Conservation (phyloP, 306 rosid genomes). For the Malus asiatica region DNA sequence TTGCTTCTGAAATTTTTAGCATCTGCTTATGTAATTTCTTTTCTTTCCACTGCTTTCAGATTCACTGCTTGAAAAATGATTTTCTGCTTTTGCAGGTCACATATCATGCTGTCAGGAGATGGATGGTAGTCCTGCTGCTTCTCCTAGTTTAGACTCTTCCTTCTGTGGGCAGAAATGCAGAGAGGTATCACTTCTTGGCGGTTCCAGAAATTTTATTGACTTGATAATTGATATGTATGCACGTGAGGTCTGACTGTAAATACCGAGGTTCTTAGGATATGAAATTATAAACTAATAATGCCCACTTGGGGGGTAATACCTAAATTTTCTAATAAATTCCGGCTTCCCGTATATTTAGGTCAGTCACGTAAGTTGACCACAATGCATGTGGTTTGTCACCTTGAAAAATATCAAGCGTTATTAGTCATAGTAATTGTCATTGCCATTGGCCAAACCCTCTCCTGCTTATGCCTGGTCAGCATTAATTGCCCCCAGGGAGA, state of each 20-base stretch:
- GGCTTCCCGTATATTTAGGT: neutral
- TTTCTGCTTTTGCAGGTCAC: constrained; percentile 52
- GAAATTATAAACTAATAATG: neutral
- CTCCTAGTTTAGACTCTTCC: constrained; percentile 20
- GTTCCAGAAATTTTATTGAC: neutral
- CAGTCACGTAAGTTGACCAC: neutral
- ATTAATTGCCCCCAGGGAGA: neutral
- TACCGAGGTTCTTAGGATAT: neutral
- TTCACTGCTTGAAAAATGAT: constrained; percentile 11
- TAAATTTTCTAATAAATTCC: neutral
- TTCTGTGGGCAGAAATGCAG: constrained; percentile 84
- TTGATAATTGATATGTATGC: neutral
- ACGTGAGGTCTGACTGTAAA: neutral
- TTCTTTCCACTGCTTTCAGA: constrained; percentile 1
- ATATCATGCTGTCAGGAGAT: constrained; percentile 46
- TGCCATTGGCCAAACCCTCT: neutral
- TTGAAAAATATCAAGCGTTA: neutral
- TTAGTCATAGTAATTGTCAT: neutral
- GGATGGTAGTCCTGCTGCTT: constrained; percentile 31
- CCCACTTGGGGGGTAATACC: neutral
- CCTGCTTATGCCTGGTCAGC: neutral
- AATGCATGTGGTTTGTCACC: neutral
- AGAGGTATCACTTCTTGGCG: constrained; percentile 49
- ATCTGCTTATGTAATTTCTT: neutral
- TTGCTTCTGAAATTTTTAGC: constrained; percentile 13